These are phyloP conservation scores for Eucalyptus sideroxylon DNA, from an alignment of 345 rosid species.

Conservation along the genomic window DNA sequence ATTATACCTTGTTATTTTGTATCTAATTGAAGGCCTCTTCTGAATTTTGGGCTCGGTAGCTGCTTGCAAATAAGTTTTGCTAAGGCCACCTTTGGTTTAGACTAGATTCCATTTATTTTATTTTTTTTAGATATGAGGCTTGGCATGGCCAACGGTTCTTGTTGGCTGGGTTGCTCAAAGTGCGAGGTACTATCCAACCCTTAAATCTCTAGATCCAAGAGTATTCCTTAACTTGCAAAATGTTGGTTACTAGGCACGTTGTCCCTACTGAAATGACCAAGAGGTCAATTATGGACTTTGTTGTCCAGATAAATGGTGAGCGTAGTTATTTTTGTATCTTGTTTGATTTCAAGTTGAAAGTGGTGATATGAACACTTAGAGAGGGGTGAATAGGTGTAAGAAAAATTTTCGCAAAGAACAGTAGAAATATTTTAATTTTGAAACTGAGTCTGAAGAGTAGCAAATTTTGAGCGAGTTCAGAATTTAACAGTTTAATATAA, in stretches of 20 bases:
- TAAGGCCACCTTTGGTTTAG: neutral
- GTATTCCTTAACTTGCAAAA: neutral
- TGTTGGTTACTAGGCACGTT: neutral
- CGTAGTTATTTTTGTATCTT: neutral
- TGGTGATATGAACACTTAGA: too few species aligned
- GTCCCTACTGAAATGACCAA: neutral
- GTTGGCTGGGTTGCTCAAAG: conserved; percentile 40
- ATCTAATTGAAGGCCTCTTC: neutral
- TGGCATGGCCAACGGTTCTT: conserved; percentile 31
- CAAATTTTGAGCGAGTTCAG: too few species aligned
- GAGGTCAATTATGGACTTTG: neutral
- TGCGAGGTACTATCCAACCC: conserved; percentile 13
- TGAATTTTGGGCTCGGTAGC: neutral
- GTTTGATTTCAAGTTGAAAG: neutral
- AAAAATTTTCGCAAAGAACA: too few species aligned
- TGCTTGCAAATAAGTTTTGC: neutral
- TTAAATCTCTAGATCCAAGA: neutral
- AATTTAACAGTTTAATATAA: too few species aligned
- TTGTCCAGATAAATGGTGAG: neutral
- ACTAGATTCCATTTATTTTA: neutral
- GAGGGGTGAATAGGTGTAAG: too few species aligned
- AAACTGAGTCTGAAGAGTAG: too few species aligned
- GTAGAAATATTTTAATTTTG: too few species aligned
- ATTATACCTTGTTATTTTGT: neutral
- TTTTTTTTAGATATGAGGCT: conserved; percentile 15